Conservation (phyloP, 2,329 filamentous ascomycete genomes). For the Colletotrichum godetiae region DNA sequence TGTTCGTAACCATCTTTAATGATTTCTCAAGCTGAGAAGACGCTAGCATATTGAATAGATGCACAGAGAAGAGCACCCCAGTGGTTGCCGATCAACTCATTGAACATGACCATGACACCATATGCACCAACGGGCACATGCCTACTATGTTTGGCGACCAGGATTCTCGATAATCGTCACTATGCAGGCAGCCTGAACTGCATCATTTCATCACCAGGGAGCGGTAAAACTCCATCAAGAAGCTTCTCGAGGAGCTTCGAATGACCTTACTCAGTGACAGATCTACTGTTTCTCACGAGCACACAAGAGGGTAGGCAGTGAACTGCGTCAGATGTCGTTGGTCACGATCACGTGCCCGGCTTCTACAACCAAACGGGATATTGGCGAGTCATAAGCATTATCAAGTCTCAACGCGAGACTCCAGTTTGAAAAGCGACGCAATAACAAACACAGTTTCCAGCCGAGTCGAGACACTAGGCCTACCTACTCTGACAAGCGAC, state of each 20-base stretch:
- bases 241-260: neutral
- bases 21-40: neutral
- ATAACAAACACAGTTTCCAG: neutral
- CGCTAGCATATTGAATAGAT: neutral
- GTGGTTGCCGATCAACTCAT: neutral
- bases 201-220: neutral
- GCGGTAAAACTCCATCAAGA: neutral
- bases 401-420: neutral
- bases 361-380: neutral
- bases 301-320: neutral
- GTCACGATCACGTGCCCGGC: neutral
- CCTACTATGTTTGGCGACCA: neutral
- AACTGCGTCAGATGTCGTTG: neutral
- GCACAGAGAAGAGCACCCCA: neutral
- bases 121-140: neutral
- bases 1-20: neutral
- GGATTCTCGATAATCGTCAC: neutral
- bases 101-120: neutral
- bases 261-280: neutral
- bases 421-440: neutral
- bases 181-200: too few species aligned
- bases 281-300: neutral
- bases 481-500: neutral
- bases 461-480: too few species aligned
- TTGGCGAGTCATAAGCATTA: neutral